Conservation (phyloP, 305 asterid species). For the Rubia balearica region DNA sequence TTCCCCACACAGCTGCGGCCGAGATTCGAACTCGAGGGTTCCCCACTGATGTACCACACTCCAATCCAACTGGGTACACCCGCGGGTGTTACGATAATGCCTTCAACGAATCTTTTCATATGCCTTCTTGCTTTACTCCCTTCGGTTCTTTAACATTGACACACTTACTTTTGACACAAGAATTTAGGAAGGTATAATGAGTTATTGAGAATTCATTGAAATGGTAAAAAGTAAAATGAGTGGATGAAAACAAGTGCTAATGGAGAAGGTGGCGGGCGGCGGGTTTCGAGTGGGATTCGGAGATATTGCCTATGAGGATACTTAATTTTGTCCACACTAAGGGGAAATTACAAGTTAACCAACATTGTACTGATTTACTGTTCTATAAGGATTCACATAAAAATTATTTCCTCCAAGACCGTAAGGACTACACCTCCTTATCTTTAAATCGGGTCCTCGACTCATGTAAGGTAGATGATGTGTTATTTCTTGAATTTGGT, state of each 20-base stretch:
- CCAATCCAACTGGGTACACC: too few species aligned
- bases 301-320: not conserved
- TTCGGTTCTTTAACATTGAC: too few species aligned
- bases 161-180: too few species aligned
- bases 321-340: not conserved
- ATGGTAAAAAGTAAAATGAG: too few species aligned
- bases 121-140: too few species aligned
- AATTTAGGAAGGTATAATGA: too few species aligned
- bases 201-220: too few species aligned
- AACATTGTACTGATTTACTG: constrained; percentile 41
- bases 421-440: constrained; percentile 18
- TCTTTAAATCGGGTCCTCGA: constrained; percentile 20
- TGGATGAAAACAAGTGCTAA: too few species aligned
- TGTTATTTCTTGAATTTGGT: constrained; percentile 15
- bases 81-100: not conserved
- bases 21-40: too few species aligned
- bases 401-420: constrained; percentile 30
- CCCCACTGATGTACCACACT: too few species aligned
- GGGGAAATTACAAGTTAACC: constrained; percentile 16
- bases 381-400: constrained; percentile 22
- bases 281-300: not conserved
- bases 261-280: too few species aligned
- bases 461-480: constrained; percentile 9
- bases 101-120: not conserved
- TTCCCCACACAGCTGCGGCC: too few species aligned